These are phyloP conservation scores for Auricularia sp. DNA, from an alignment of 768 basidiomycete species.

Conservation along the genomic window DNA sequence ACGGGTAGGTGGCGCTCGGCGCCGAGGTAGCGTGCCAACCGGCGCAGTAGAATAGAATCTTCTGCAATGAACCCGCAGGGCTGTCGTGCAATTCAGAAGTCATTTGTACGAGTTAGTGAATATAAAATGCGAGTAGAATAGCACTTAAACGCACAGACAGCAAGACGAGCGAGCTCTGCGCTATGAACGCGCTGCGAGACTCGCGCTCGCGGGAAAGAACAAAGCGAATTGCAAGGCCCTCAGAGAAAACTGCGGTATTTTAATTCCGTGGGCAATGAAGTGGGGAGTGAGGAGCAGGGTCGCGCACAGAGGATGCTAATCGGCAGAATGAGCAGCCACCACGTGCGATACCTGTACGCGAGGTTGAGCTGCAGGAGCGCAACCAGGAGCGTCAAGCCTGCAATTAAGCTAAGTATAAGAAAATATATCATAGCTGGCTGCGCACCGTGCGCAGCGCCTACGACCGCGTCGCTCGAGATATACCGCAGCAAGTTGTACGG, in stretches of 20 bases:
- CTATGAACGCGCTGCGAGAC: conserved; percentile 41
- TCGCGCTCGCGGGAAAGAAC: conserved; percentile 44
- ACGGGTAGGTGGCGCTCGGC: conserved; percentile 41
- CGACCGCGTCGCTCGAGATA: conserved; percentile 43
- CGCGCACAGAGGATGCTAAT: conserved; percentile 39
- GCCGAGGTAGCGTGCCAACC: conserved; percentile 40
- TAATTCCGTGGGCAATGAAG: no score
- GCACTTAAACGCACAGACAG: conserved; percentile 34
- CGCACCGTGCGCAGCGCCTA: conserved; percentile 36
- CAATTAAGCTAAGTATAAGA: neutral
- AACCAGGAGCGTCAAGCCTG: conserved; percentile 30
- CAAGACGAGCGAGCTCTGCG: conserved; percentile 48
- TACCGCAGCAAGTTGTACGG: conserved; percentile 46
- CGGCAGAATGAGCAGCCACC: conserved; percentile 51
- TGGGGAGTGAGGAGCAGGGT: neutral
- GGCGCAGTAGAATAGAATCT: conserved; percentile 59
- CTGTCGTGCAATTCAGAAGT: conserved; percentile 19
- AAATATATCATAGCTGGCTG: neutral
- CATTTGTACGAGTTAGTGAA: neutral
- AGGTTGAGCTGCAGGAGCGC: conserved; percentile 35
- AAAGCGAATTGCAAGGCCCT: conserved; percentile 48
- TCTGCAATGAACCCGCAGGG: conserved; percentile 69
- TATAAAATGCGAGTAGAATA: neutral
- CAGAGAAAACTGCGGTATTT: conserved; percentile 35
- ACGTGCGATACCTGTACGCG: conserved; percentile 35